These are phyloP conservation scores for Colletotrichum filicis DNA, from an alignment of 2,329 filamentous ascomycete genomes.

Conservation along the genomic window DNA sequence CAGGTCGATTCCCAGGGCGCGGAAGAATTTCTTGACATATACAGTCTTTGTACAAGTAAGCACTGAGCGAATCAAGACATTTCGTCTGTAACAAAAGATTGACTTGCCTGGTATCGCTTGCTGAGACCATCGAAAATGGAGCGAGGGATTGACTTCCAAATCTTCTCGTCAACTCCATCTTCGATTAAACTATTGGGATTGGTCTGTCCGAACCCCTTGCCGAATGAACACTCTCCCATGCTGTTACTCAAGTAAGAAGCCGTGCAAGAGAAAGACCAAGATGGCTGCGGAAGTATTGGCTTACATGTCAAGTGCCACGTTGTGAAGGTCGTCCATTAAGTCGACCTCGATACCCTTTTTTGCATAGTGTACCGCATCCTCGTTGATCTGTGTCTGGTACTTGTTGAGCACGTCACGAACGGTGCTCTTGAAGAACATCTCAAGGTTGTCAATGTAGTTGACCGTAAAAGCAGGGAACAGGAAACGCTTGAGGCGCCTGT, in stretches of 20 bases:
- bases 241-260: not conserved
- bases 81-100: not conserved
- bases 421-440: slow-evolving; percentile 37
- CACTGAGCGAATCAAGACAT: rapidly evolving
- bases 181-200: slow-evolving; percentile 36
- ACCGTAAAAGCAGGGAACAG: slow-evolving; percentile 41
- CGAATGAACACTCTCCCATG: slow-evolving; percentile 42
- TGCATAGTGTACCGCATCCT: slow-evolving; percentile 19
- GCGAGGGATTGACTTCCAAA: slow-evolving; percentile 31
- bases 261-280: no score
- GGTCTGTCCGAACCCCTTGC: slow-evolving; percentile 41
- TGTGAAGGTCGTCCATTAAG: slow-evolving; percentile 42
- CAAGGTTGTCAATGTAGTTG: slow-evolving; percentile 40
- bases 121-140: slow-evolving; percentile 32
- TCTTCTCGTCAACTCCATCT: slow-evolving; percentile 24
- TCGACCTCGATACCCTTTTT: slow-evolving; percentile 38
- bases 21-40: slow-evolving; percentile 31
- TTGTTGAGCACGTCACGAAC: slow-evolving; percentile 30
- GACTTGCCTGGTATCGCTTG: slow-evolving; percentile 26
- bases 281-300: not conserved
- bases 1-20: slow-evolving; percentile 5
- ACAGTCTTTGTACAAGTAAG: not conserved
- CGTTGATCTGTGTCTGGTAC: slow-evolving; percentile 19
- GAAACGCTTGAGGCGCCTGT: slow-evolving; percentile 40
- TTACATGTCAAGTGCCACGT: slow-evolving; percentile 41